Percentiles rank a stretch among this genome's conserved stretches.
Evolutionary conservation across 495 filamentous ascomycete genomes (phyloP).

Genomic region (Aspergillus homomorphus): DNA sequence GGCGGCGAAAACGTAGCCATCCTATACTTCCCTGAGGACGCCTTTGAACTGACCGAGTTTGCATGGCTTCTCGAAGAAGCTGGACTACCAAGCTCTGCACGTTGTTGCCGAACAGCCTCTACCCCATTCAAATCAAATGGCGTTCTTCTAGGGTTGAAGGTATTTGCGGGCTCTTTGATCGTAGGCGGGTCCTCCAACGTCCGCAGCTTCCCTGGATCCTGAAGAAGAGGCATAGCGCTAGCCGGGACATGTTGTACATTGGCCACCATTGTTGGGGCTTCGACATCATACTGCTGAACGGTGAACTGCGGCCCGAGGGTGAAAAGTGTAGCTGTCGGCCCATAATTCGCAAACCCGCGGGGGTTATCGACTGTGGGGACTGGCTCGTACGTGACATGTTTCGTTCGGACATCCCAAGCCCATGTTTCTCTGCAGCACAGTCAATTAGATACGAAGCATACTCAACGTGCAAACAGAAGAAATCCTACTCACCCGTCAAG

Average conservation of each 20-base stretch:
- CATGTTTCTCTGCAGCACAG: slow-evolving; percentile 68
- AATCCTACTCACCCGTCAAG: slow-evolving; percentile 75
- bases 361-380: slow-evolving; percentile 83
- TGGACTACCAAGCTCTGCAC: slow-evolving; percentile 59
- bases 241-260: slow-evolving; percentile 81
- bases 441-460: slow-evolving; percentile 6
- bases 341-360: slow-evolving; percentile 80
- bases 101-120: slow-evolving; percentile 48
- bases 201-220: slow-evolving; percentile 55
- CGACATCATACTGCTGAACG: slow-evolving; percentile 92
- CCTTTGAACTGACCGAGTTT: slow-evolving; percentile 56
- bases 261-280: slow-evolving; percentile 72
- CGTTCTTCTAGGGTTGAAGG: slow-evolving; percentile 27
- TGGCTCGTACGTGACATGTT: slow-evolving; percentile 82
- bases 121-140: slow-evolving; percentile 43
- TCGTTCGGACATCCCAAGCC: slow-evolving; percentile 95
- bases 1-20: slow-evolving; percentile 37
- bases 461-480: neutral
- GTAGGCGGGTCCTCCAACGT: slow-evolving; percentile 37
- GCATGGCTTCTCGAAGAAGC: slow-evolving; percentile 61
- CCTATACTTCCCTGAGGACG: slow-evolving; percentile 44
- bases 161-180: slow-evolving; percentile 28
- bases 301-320: slow-evolving; percentile 84
- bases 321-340: slow-evolving; percentile 86
- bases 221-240: slow-evolving; percentile 71